Percentiles rank a stretch among this genome's conserved stretches.
These are phyloP conservation scores for Neurospora hispaniola DNA, from an alignment of 495 filamentous ascomycete species.

Conservation along the genomic window DNA sequence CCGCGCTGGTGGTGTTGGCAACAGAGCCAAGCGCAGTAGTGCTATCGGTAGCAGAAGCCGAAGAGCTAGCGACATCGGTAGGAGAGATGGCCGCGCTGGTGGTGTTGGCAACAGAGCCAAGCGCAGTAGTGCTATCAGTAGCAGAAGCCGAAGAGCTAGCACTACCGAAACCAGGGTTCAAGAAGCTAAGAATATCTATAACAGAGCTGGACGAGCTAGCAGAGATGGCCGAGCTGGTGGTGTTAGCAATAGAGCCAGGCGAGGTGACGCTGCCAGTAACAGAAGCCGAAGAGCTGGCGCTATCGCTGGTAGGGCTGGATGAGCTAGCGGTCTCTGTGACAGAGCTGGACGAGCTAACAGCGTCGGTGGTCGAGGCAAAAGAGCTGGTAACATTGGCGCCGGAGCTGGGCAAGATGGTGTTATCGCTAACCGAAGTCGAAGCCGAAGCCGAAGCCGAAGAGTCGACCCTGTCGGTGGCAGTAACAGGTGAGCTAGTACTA, in stretches of 20 bases:
- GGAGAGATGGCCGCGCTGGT: background rate
- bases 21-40: constrained; percentile 1
- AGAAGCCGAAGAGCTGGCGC: background rate
- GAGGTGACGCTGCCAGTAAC: background rate
- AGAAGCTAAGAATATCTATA: background rate
- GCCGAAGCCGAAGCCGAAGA: background rate
- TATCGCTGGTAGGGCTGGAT: background rate
- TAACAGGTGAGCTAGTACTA: background rate
- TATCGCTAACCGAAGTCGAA: background rate
- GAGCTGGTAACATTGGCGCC: background rate
- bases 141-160: background rate
- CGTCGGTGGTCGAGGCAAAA: background rate
- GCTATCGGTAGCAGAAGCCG: background rate
- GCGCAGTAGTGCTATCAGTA: background rate
- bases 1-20: background rate
- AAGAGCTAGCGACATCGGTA: background rate
- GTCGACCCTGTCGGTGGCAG: background rate
- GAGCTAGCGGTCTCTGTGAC: background rate
- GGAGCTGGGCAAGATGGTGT: background rate
- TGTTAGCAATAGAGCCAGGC: background rate
- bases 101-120: background rate
- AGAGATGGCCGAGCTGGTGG: background rate
- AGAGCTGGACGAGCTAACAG: background rate
- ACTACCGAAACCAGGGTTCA: background rate
- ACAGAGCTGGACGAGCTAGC: background rate